A percentile compares a stretch with the other conserved stretches of the same genome.
Evolutionary conservation across 441 rosid species (phyloP).

Genomic region (Codiaeum variegatum): DNA sequence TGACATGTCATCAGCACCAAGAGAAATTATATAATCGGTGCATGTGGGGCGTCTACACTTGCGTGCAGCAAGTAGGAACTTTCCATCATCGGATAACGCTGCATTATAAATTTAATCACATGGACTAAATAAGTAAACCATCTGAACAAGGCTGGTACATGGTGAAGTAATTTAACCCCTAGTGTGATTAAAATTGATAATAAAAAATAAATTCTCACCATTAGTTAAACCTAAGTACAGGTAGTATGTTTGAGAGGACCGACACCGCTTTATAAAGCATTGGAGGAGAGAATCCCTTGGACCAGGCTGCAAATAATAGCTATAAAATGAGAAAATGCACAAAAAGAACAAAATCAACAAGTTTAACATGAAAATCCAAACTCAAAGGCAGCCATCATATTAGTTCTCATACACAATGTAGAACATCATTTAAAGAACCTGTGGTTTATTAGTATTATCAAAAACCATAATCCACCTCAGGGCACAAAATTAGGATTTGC

Average conservation of each 20-base stretch:
- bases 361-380: conserved; percentile 9
- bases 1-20: conserved; percentile 64
- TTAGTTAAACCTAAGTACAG: conserved; percentile 71
- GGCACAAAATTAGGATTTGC: neutral
- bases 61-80: conserved; percentile 93
- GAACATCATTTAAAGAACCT: neutral
- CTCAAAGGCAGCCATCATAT: neutral
- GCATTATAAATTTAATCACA: conserved; percentile 18
- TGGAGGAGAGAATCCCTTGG: conserved; percentile 71
- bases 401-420: neutral
- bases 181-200: neutral
- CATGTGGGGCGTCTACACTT: conserved; percentile 84
- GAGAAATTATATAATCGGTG: conserved; percentile 87
- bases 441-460: neutral
- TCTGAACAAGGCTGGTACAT: neutral
- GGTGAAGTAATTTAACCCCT: neutral
- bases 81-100: conserved; percentile 80
- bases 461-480: neutral
- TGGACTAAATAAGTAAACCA: neutral
- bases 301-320: conserved; percentile 69
- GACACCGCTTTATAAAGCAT: conserved; percentile 74
- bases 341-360: conserved; percentile 1
- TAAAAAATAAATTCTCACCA: conserved; percentile 39
- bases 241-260: conserved; percentile 72
- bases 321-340: conserved; percentile 7